Percentiles rank a stretch among this genome's conserved stretches.
phyloP scores from a whole-genome alignment of 768 basidiomycete genomes.

The Trametopsis cervina region DNA sequence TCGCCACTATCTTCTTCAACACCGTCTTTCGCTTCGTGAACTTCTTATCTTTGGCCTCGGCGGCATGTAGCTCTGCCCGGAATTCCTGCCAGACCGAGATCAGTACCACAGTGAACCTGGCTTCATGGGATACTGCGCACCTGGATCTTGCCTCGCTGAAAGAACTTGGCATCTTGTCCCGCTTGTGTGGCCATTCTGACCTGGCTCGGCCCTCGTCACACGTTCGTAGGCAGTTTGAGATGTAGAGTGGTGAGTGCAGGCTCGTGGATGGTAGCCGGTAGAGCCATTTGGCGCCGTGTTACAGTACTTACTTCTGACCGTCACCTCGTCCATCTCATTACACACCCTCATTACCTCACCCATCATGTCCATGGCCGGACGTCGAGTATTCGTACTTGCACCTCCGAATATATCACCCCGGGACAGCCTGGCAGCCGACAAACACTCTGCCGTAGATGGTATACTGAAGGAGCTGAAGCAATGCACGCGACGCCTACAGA shows the following conservation, averaged over 20 bases:
- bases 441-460: conserved; percentile 39
- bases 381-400: conserved; percentile 10
- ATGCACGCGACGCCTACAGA: conserved; percentile 45
- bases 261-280: no score
- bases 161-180: conserved; percentile 89
- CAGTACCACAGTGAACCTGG: conserved; percentile 4
- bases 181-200: conserved; percentile 40
- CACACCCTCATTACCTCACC: not conserved
- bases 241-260: no score
- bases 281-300: no score
- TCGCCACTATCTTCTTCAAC: conserved; percentile 96
- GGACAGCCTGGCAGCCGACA: conserved; percentile 14
- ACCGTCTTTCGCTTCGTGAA: conserved; percentile 89
- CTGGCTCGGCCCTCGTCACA: conserved; percentile 1
- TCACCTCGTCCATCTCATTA: no score
- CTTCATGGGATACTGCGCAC: conserved; percentile 30
- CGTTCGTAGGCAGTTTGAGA: not conserved
- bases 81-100: conserved; percentile 54
- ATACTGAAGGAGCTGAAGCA: conserved; percentile 55
- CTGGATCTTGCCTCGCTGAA: conserved; percentile 88
- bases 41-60: conserved; percentile 95
- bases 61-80: conserved; percentile 83
- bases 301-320: no score
- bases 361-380: conserved; percentile 12
- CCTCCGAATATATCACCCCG: conserved; percentile 10